Conservation (phyloP, 2,329 filamentous ascomycete genomes). For the Venturia pyrina region DNA sequence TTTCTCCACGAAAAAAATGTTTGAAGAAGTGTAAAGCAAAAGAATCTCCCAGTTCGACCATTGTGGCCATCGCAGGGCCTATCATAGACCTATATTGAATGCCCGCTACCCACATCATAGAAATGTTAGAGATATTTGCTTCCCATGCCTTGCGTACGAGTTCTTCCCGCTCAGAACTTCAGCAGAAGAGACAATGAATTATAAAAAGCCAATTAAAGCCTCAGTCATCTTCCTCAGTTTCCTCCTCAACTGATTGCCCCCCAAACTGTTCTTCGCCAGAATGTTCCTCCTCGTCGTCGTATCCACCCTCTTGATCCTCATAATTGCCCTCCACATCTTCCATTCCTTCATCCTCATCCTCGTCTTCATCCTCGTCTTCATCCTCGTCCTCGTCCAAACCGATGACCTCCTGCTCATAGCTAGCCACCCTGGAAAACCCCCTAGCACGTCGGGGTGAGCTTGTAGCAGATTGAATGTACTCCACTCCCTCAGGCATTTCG, state of each 20-base stretch:
- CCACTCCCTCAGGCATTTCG: background rate
- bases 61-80: background rate
- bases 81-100: background rate
- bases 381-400: background rate
- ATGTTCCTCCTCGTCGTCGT: background rate
- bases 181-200: background rate
- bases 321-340: background rate
- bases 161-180: background rate
- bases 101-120: background rate
- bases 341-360: too few species aligned
- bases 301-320: background rate
- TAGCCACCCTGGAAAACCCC: background rate
- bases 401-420: slow-evolving; percentile 2
- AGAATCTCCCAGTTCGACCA: background rate
- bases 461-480: background rate
- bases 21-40: too few species aligned
- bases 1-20: too few species aligned
- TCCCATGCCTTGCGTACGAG: background rate
- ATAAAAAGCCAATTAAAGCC: background rate
- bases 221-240: background rate
- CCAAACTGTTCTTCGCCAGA: background rate
- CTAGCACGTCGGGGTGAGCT: background rate
- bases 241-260: background rate
- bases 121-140: background rate
- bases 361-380: background rate